Evolutionary conservation across 257 asterid species (phyloP), one percentile per base, ranked within the genome.

Genomic region (Eustoma russellianum): DNA sequence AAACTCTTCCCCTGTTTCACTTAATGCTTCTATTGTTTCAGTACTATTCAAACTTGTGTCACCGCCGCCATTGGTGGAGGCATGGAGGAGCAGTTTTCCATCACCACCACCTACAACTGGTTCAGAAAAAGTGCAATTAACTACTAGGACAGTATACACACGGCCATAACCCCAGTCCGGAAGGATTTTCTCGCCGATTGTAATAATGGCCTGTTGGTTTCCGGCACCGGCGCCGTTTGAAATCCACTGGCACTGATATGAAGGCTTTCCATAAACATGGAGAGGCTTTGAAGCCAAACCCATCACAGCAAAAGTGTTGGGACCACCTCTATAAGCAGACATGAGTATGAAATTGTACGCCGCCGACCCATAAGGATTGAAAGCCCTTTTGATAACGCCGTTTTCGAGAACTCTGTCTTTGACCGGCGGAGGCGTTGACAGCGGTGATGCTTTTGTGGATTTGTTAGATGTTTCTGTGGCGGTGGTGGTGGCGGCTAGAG

Each of bases 261-360:
- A 79, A 0, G 94, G 95, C n/a, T 64, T 71, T 1, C 89, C 83
- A 64, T 59, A 86, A 16, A 86, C 92, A 61, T 83, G 95, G 3
- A 61, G 66, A 17, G 96, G 98, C 53, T 90, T 90, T 0, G 96
- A 83, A 5, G 94, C 85, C 41, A 90, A 76, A 10, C 95, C 95
- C 57, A 83, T 76, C 33, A 90, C 76, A 24, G 96, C 86, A 35
- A 90, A 90, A 0, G 88, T 86, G 49, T 57, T 45, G 9, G 76
- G 64, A 1, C 98, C 96, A 49, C 98, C 98, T 56, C 98, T 80
- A 69, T 90, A 90, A 9, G 96, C 94, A 5, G 95, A 93, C 93
- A 90, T 86, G 40, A 85, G 79, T 12, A 90, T 79, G 55, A 90
- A 86, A 50, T 79, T 79, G 2, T 90, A 94, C 2, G 96, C 94